Percentiles rank a stretch among this genome's conserved stretches.
Evolutionary conservation across 2,329 filamentous ascomycete genomes (phyloP).

Genomic region (Trichophaea hybrida): DNA sequence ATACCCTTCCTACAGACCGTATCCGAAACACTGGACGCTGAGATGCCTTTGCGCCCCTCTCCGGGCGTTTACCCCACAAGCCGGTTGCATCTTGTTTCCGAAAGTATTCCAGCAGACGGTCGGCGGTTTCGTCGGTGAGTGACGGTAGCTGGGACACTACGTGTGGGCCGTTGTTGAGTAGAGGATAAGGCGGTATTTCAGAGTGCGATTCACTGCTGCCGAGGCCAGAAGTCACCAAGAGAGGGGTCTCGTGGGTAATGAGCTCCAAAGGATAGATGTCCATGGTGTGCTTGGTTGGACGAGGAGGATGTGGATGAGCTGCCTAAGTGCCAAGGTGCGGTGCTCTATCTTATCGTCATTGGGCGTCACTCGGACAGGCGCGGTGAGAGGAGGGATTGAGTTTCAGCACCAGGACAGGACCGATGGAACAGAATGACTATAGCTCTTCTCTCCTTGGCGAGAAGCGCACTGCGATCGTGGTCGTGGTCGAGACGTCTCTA

Average conservation of each 20-base stretch:
- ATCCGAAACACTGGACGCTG: constrained; percentile 48
- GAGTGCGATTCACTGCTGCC: constrained; percentile 32
- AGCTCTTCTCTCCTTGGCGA: no score
- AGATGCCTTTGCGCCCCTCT: constrained; percentile 37
- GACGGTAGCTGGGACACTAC: constrained; percentile 58
- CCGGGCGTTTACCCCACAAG: constrained; percentile 51
- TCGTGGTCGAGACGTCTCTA: no score
- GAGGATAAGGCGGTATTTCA: constrained; percentile 36
- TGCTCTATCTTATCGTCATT: background rate
- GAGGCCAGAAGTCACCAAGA: constrained; percentile 70
- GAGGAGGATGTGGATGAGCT: background rate
- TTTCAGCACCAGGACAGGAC: no score
- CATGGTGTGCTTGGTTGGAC: constrained; percentile 39
- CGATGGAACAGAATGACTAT: no score
- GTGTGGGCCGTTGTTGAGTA: constrained; percentile 45
- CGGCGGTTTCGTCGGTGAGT: constrained; percentile 50
- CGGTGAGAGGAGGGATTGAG: background rate
- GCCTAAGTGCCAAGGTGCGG: background rate
- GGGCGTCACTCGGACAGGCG: background rate
- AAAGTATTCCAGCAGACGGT: constrained; percentile 52
- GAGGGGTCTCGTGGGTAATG: constrained; percentile 72
- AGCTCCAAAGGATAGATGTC: constrained; percentile 68
- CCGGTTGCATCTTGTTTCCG: constrained; percentile 47
- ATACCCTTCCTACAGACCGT: constrained; percentile 65
- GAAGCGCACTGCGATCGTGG: no score